Evolutionary conservation across 306 rosid species (phyloP), one percentile per base, ranked within the genome.

Genomic region (Vigna hirtella): DNA sequence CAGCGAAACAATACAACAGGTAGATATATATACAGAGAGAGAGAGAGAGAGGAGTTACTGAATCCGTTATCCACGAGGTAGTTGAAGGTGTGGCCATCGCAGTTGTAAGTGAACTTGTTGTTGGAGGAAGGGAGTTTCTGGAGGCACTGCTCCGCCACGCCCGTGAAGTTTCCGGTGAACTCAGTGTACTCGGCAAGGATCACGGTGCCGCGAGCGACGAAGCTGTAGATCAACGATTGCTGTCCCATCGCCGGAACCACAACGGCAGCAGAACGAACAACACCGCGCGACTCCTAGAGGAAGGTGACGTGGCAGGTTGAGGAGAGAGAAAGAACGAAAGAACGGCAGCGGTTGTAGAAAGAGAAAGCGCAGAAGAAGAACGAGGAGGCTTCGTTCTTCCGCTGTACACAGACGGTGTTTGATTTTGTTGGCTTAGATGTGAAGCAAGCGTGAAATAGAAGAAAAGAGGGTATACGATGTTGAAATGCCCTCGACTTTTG

Each of bases 51-150:
- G 2, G 0, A 26, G 32, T 83, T 90, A 93, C 97, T 90, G 88
- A 93, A 91, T 88, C 97, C 98, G 57, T 87, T 84, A 69, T 93
- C 96, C 74, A 91, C 93, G 76, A 91, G 98, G 81, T 83, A 93
- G 87, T 93, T 93, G 90, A 93, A 93, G 85, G 98, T 93, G 84
- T 93, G 97, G 12, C 91, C 97, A 22, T 93, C 97, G 84, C 98
- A 93, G 86, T 90, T 91, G 91, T 93, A 93, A 36, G 95, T 91
- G 89, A 93, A 93, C 87, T 81, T 91, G 82, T 90, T 91, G 74
- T 87, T 91, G 20, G 93, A 83, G 43, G 96, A 83, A 59, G 97
- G 97, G 15, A 91, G 97, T 68, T 93, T 93, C 92, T 93, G 93
- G 70, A 93, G 98, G 86, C 98, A 93, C 87, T 93, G 97, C 2